Evolutionary conservation across 2,329 filamentous ascomycete species (phyloP).

Genomic region (Curvularia sp.): DNA sequence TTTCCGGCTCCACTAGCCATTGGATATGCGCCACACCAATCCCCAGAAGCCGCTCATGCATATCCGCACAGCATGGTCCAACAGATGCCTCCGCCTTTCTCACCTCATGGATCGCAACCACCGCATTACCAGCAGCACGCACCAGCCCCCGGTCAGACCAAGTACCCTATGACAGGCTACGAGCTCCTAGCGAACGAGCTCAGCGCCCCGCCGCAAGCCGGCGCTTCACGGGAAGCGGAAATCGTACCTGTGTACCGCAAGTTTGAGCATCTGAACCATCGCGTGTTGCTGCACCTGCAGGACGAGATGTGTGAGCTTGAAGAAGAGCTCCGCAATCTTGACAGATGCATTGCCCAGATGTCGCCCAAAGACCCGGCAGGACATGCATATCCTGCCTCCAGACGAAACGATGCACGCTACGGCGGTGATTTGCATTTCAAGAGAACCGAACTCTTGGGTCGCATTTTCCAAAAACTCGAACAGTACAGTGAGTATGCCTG

Average conservation of each 20-base stretch:
- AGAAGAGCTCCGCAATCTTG: constrained; percentile 74
- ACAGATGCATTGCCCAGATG: constrained; percentile 62
- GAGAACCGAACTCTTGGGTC: constrained; percentile 66
- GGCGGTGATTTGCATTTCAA: constrained; percentile 66
- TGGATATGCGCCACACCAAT: constrained; percentile 33
- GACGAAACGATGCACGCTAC: constrained; percentile 62
- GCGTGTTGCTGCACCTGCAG: constrained; percentile 81
- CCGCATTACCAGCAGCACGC: constrained; percentile 32
- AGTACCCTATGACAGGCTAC: constrained; percentile 47
- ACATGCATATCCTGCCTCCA: constrained; percentile 61
- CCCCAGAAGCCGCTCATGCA: constrained; percentile 30
- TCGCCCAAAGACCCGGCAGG: constrained; percentile 38
- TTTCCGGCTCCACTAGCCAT: constrained; percentile 36
- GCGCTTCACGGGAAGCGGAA: constrained; percentile 17
- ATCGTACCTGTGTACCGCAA: constrained; percentile 75
- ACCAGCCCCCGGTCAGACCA: constrained; percentile 31
- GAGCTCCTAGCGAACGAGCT: constrained; percentile 50
- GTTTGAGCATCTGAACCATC: constrained; percentile 82
- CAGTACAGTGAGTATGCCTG: constrained; percentile 65
- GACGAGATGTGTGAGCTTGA: constrained; percentile 85
- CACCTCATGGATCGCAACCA: constrained; percentile 34
- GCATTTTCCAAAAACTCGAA: constrained; percentile 69
- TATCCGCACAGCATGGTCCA: constrained; percentile 28
- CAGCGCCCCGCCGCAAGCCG: constrained; percentile 31
- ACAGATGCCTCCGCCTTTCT: constrained; percentile 26